Conservation (phyloP, 2,329 filamentous ascomycete species). For the Zymoseptoria ardabiliae region DNA sequence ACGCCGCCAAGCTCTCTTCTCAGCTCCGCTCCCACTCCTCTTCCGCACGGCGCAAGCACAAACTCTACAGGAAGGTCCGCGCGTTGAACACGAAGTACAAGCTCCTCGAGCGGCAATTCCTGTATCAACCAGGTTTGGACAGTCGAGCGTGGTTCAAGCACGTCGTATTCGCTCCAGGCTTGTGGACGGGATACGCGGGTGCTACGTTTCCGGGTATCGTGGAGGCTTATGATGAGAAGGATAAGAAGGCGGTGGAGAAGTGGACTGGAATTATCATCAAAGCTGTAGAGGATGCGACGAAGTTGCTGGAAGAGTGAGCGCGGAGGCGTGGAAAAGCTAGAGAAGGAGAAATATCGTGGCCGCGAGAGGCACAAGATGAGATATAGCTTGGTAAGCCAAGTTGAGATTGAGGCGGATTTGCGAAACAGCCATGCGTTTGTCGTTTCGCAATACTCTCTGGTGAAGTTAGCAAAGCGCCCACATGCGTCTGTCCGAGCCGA, state of each 20-base stretch:
- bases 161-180: conserved; percentile 81
- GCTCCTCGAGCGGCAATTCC: conserved; percentile 69
- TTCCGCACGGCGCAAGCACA: conserved; percentile 43
- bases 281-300: conserved; percentile 18
- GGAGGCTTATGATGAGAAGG: conserved; percentile 48
- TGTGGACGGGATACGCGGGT: conserved; percentile 87
- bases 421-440: too few relatives aligned
- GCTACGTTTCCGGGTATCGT: conserved; percentile 59
- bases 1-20: conserved; percentile 32
- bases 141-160: conserved; percentile 86
- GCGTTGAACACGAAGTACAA: conserved; percentile 76
- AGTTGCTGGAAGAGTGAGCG: conserved; percentile 9
- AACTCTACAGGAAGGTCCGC: conserved; percentile 40
- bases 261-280: conserved; percentile 38
- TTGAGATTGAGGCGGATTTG: too few relatives aligned
- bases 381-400: too few relatives aligned
- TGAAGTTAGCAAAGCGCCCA: too few relatives aligned
- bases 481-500: too few relatives aligned
- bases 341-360: too few relatives aligned
- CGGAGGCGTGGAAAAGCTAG: too few relatives aligned
- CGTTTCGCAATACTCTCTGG: too few relatives aligned
- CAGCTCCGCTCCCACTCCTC: conserved; percentile 36
- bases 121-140: conserved; percentile 70
- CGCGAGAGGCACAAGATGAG: too few relatives aligned
- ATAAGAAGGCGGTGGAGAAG: conserved; percentile 34